Percentiles rank a stretch among this genome's conserved stretches.
Conservation (phyloP, 352 stramenopile genomes). For the Phytophthora niederhauseri region DNA sequence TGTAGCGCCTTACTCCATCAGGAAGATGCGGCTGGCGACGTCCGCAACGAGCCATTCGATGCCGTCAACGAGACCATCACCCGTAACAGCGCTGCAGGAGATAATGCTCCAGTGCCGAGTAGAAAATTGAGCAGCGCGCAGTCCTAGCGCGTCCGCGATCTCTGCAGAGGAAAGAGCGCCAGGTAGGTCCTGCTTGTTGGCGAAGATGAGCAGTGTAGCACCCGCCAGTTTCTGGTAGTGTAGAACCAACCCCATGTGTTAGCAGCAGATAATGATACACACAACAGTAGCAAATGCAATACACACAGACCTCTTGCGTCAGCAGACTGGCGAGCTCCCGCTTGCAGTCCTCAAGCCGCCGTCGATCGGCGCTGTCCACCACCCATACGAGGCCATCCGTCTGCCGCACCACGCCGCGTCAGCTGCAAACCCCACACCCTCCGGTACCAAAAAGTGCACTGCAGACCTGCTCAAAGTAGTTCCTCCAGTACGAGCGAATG, state of each 20-base stretch:
- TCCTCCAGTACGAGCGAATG: slow-evolving; percentile 99
- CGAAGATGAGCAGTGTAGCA: slow-evolving; percentile 99
- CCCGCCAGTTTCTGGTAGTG: slow-evolving; percentile 94
- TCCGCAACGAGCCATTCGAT: slow-evolving; percentile 99
- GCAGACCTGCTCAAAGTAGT: slow-evolving; percentile 97
- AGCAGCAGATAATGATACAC: background rate
- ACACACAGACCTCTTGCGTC: slow-evolving; percentile 74
- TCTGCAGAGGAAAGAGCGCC: slow-evolving; percentile 91
- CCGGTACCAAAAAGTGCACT: background rate
- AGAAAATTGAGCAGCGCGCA: slow-evolving; percentile 82
- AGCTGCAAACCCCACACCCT: background rate
- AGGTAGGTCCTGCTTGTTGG: slow-evolving; percentile 99
- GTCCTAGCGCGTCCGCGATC: slow-evolving; percentile 91
- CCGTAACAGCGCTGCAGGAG: slow-evolving; percentile 97
- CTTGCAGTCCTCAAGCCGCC: slow-evolving; percentile 95
- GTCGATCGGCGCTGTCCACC: slow-evolving; percentile 96
- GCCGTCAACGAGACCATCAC: slow-evolving; percentile 94
- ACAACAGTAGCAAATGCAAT: background rate
- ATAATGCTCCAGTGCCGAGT: slow-evolving; percentile 92
- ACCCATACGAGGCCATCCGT: slow-evolving; percentile 99
- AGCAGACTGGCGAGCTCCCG: slow-evolving; percentile 90
- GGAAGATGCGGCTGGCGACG: slow-evolving; percentile 96
- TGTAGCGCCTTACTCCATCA: slow-evolving; percentile 75
- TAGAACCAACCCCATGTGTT: slow-evolving; percentile 9
- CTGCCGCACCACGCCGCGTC: slow-evolving; percentile 25